A percentile compares a stretch with the other conserved stretches of the same genome.
Conservation (phyloP, 345 rosid species). For the Turritis glabra region DNA sequence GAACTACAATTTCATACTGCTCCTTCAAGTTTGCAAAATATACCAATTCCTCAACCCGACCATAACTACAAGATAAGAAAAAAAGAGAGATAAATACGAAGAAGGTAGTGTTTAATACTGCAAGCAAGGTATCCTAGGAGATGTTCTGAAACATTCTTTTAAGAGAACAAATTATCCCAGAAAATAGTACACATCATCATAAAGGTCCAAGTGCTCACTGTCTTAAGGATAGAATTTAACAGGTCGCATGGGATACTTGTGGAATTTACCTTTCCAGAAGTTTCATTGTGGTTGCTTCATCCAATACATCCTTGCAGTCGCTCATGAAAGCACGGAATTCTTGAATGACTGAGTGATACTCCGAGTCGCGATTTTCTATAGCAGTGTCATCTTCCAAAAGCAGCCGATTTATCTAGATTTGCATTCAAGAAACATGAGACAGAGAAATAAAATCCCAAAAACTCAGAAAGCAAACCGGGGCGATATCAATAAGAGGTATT, state of each 20-base stretch:
- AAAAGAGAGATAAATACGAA: not conserved
- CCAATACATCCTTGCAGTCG: slow-evolving; percentile 94
- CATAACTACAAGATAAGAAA: slow-evolving; percentile 60
- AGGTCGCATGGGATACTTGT: not conserved
- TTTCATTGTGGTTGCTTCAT: slow-evolving; percentile 98
- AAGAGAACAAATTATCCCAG: slow-evolving; percentile 7
- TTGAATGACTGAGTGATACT: slow-evolving; percentile 76
- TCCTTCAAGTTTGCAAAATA: slow-evolving; percentile 94
- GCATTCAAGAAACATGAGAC: slow-evolving; percentile 2
- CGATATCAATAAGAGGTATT: slow-evolving; percentile 2
- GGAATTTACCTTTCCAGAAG: slow-evolving; percentile 81
- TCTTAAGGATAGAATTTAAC: slow-evolving; percentile 1
- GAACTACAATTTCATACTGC: slow-evolving; percentile 89
- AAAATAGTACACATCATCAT: slow-evolving; percentile 16
- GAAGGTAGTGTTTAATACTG: not conserved
- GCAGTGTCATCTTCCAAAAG: slow-evolving; percentile 96
- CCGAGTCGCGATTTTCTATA: slow-evolving; percentile 72
- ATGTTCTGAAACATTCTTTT: slow-evolving; percentile 12
- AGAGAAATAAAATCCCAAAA: not conserved
- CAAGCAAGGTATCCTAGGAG: slow-evolving; percentile 7
- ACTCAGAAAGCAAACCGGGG: slow-evolving; percentile 1
- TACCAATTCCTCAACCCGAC: slow-evolving; percentile 94
- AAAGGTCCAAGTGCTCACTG: not conserved
- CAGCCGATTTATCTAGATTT: slow-evolving; percentile 72
- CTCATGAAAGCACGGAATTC: slow-evolving; percentile 95